These are phyloP conservation scores for Leccinum arenicola DNA, from an alignment of 768 basidiomycete genomes.

Conservation along the genomic window DNA sequence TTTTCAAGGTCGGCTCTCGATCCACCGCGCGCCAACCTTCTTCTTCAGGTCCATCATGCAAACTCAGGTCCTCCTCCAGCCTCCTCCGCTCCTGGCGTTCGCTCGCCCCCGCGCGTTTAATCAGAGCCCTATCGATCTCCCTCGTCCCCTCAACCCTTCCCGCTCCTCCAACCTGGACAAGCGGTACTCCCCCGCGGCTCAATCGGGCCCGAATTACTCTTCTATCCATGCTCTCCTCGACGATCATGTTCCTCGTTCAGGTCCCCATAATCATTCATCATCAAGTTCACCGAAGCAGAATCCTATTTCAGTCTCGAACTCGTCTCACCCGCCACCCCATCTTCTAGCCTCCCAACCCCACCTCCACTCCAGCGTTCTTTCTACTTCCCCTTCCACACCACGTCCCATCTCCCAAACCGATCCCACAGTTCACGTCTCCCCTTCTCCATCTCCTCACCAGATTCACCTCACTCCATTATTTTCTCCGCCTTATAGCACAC, in stretches of 20 bases:
- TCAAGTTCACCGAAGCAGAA: conserved; percentile 13
- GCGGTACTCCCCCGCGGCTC: conserved; percentile 28
- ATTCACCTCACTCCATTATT: conserved; percentile 37
- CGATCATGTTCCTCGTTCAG: conserved; percentile 33
- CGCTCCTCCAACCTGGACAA: conserved; percentile 37
- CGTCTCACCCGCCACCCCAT: conserved; percentile 20
- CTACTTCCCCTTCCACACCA: conserved; percentile 5
- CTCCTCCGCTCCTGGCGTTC: conserved; percentile 22
- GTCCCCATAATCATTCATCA: conserved; percentile 30
- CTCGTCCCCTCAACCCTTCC: conserved; percentile 23
- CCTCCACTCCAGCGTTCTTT: conserved; percentile 3
- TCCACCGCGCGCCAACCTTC: conserved; percentile 6
- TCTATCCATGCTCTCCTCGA: conserved; percentile 29
- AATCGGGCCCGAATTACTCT: conserved; percentile 35
- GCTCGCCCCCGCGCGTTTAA: conserved; percentile 12
- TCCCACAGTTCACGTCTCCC: conserved; percentile 4
- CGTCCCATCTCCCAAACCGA: background rate
- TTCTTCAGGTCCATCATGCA: conserved; percentile 23
- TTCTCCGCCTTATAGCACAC: conserved; percentile 41
- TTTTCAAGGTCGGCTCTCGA: conserved; percentile 18
- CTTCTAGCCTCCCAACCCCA: conserved; percentile 19
- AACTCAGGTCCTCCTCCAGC: conserved; percentile 27
- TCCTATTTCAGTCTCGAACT: conserved; percentile 15
- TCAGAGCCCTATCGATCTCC: conserved; percentile 25
- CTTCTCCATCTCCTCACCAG: conserved; percentile 46